Conservation (phyloP, 352 stramenopile species). For the Pythium apleroticum region DNA sequence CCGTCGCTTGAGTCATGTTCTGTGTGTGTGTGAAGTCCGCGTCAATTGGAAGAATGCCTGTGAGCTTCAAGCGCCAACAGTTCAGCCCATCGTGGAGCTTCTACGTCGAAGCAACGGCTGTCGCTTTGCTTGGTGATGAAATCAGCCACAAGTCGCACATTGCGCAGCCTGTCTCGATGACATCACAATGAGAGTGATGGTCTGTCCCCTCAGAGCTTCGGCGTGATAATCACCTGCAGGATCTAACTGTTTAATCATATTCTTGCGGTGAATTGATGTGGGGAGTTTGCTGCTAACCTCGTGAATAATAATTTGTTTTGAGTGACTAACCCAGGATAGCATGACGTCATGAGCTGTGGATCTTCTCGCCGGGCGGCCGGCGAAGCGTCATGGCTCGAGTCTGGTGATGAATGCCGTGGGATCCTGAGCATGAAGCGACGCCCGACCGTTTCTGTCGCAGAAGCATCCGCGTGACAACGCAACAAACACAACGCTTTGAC, state of each 20-base stretch:
- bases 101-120: not conserved
- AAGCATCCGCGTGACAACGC: not conserved
- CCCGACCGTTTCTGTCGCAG: slow-evolving; percentile 4
- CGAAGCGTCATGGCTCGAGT: slow-evolving; percentile 1
- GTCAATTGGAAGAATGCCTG: not conserved
- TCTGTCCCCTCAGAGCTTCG: too few species aligned
- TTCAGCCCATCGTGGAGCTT: not conserved
- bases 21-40: not conserved
- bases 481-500: not conserved
- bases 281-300: not conserved
- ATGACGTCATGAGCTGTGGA: slow-evolving; percentile 2
- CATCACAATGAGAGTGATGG: slow-evolving; percentile 7
- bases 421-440: not conserved
- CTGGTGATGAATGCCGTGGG: not conserved
- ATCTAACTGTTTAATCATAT: too few species aligned
- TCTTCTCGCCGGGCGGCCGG: not conserved
- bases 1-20: not conserved
- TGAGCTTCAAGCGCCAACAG: not conserved
- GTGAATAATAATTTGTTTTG: not conserved
- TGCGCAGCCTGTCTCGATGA: slow-evolving; percentile 3
- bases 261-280: not conserved
- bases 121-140: slow-evolving; percentile 1
- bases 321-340: not conserved
- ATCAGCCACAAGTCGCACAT: slow-evolving; percentile 1
- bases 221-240: too few species aligned